Base-by-base conservation (phyloP, 441 rosid genomes). In the Raphanus hybrid region DNA sequence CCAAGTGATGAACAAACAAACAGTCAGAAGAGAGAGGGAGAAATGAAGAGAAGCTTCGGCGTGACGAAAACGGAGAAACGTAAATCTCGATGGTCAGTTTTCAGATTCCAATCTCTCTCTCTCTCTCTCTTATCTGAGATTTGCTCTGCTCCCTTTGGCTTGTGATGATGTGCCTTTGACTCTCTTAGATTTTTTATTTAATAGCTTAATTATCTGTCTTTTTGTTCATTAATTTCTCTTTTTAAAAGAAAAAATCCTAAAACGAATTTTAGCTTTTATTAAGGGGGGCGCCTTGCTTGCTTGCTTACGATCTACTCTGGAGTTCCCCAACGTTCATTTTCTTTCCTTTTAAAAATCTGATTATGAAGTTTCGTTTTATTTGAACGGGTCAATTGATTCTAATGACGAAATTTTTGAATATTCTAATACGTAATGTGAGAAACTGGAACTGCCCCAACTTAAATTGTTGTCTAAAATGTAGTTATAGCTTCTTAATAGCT, bases 61-160 rank as follows among this genome's bases (percentile, higher is more conserved):
- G 82, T 79, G 68, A 74, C 75, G 78, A 67, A 20, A 74, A 74
- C 82, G 82, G 79, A 75, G 82, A 79, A 75, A 79, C 79, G 82
- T 75, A 75, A 79, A 75, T 79, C 82, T 79, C 82, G 79, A 79
- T 70, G 79, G 50, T 75, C 75, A 65, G 82, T 79, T 75, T 75
- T 65, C 76, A 79, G 79, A 69, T 69, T 64, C 75, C 75, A 57
- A 69, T 57, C 75, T 79, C 75, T 63, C 75, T 18, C 60, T 27
- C 63, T 57, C 73, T 70, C 14, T 52, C 12, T 26, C 74, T 64
- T 61, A 7, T 54, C 58, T 78, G 27, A 41, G 77, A 72, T 67
- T 78, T 78, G 77, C 81, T 78, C 67, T 43, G 55, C 69, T 48
- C 64, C 5, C 32, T 66, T 71, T 77, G 43, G 69, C 73, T 71